A percentile compares a stretch with the other conserved stretches of the same genome.
Evolutionary conservation across 257 asterid species (phyloP).

Genomic region (Rauvolfia tetraphylla): DNA sequence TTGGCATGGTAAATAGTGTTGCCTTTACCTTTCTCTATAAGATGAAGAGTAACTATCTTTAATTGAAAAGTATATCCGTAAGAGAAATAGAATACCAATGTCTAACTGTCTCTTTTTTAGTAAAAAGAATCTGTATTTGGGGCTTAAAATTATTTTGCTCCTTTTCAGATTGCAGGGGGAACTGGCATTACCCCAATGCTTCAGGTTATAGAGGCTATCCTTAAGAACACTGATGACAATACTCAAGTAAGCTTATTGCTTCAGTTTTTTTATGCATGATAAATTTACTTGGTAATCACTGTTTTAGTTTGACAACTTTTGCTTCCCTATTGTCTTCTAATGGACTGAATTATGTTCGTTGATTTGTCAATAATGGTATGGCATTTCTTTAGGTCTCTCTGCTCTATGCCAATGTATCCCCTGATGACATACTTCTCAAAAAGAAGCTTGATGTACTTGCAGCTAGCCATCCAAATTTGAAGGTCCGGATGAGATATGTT

Average conservation of each 20-base stretch:
- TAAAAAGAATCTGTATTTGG: constrained; percentile 2
- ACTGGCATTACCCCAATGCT: constrained; percentile 98
- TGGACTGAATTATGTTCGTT: not conserved
- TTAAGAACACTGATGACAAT: constrained; percentile 85
- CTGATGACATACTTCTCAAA: constrained; percentile 95
- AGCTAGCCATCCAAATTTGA: constrained; percentile 78
- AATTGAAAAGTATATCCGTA: not conserved
- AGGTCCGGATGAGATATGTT: constrained; percentile 39
- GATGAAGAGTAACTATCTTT: not conserved
- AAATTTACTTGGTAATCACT: not conserved
- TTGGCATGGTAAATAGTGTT: constrained; percentile 81
- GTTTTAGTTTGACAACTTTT: not conserved
- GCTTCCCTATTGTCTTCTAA: not conserved
- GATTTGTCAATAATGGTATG: constrained; percentile 1
- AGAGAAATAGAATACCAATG: not conserved
- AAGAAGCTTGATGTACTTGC: constrained; percentile 87
- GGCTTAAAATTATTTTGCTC: constrained; percentile 10
- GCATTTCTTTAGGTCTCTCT: constrained; percentile 60
- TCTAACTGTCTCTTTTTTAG: not conserved
- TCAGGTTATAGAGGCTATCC: constrained; percentile 86
- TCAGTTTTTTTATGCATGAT: constrained; percentile 9
- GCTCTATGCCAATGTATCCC: constrained; percentile 87
- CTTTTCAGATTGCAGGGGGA: constrained; percentile 88
- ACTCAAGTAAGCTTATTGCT: constrained; percentile 53
- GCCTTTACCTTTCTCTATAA: constrained; percentile 3